These are phyloP conservation scores for Penicillium bovifimosum DNA, from an alignment of 495 filamentous ascomycete genomes.

Conservation along the genomic window DNA sequence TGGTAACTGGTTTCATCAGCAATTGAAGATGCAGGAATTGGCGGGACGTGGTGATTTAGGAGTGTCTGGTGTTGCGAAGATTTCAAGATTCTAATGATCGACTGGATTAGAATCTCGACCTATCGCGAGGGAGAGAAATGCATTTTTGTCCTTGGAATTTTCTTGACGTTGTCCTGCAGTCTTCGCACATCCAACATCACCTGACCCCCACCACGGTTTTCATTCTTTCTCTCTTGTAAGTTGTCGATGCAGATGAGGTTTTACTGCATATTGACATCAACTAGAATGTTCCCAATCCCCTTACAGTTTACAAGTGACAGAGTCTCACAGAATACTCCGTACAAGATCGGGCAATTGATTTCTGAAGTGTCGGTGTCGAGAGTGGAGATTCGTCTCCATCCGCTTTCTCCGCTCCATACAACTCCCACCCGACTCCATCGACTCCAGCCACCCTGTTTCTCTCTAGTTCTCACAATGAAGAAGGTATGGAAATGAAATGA, in stretches of 20 bases:
- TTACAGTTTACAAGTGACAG: conserved; percentile 8
- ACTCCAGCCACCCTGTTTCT: conserved; percentile 18
- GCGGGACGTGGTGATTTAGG: conserved; percentile 10
- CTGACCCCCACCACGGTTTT: background rate
- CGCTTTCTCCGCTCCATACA: background rate
- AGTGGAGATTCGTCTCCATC: conserved; percentile 15
- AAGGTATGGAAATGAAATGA: background rate
- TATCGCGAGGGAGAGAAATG: background rate
- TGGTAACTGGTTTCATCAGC: background rate
- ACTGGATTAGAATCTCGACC: background rate
- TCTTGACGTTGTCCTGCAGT: conserved; percentile 4
- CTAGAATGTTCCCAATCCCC: conserved; percentile 12
- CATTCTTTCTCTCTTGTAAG: background rate
- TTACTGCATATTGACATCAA: background rate
- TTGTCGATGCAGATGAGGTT: background rate
- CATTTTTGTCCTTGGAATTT: no score
- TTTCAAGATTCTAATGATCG: conserved; percentile 9
- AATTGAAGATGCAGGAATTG: background rate
- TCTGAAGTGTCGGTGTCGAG: conserved; percentile 16
- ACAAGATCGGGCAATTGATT: background rate
- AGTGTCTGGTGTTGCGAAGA: conserved; percentile 11
- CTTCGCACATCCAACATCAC: background rate
- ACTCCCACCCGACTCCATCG: background rate
- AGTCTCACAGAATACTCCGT: background rate
- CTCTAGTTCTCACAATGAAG: background rate